Evolutionary conservation across 2,329 filamentous ascomycete species (phyloP), one percentile per base, ranked within the genome.

Genomic region (Sporothrix pseudoabietina): DNA sequence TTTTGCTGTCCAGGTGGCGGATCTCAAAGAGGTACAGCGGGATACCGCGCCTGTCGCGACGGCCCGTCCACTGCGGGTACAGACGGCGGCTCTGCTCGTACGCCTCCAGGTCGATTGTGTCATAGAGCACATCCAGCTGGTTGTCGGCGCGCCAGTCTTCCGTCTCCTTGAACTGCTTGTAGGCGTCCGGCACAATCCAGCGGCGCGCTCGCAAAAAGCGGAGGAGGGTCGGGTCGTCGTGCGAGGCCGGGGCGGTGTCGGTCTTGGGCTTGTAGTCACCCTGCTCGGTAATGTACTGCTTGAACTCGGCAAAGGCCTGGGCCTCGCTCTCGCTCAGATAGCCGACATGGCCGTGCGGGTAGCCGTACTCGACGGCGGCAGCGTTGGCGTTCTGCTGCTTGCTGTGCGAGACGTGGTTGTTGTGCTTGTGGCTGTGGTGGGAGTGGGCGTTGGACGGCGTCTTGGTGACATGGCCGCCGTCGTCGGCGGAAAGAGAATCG

Each of bases 1-100:
- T 91, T 84, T 97, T 97, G 80, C 87, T 88, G 83, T 97, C 92
- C 78, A 98, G 87, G 74, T 92, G 89, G 75, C 89, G 88, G 80
- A 98, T 93, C 82, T 97, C 93, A 82, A 92, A 98, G 75, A 98
- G 88, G 82, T 96, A 98, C 77, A 98, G 87, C 8, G 95, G 95
- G 75, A 97, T 97, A 77, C 95, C 95, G 77, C 83, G 79, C 76
- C 90, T 92, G 83, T 98, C 95, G 77, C 94, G 89, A 76, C 94
- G 92, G 72, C 95, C 95, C 26, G 93, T 97, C 92, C 94, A 98
- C 89, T 97, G 94, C 32, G 94, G 94, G 80, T 97, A 97, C 92
- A 98, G 86, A 77, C 89, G 87, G 73, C 92, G 87, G 75, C 92
- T 92, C 78, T 92, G 87, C 82, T 97, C 94, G 80, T 94, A 98